Evolutionary conservation across 2,329 filamentous ascomycete species (phyloP).

Genomic region (Aurifilum marmelostoma): DNA sequence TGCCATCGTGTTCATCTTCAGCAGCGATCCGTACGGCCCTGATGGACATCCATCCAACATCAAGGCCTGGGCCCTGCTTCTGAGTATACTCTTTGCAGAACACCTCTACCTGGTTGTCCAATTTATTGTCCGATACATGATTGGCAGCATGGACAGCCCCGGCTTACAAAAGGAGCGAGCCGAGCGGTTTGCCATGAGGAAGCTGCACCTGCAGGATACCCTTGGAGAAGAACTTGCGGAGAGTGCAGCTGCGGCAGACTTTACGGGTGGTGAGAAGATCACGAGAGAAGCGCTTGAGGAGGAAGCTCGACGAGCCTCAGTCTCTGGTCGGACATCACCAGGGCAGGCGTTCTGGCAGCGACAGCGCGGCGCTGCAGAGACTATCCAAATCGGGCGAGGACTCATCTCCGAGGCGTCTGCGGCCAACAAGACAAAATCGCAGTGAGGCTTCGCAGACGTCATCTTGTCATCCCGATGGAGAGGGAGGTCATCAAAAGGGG

Average conservation of each 20-base stretch:
- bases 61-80: conserved; percentile 77
- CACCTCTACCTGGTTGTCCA: conserved; percentile 85
- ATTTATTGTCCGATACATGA: conserved; percentile 69
- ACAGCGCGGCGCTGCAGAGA: conserved; percentile 61
- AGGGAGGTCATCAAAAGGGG: background rate
- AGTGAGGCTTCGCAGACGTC: conserved; percentile 4
- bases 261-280: conserved; percentile 62
- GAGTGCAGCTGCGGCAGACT: conserved; percentile 49
- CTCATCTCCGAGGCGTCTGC: conserved; percentile 52
- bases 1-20: conserved; percentile 89
- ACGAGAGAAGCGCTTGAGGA: conserved; percentile 68
- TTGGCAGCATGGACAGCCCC: conserved; percentile 82
- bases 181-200: conserved; percentile 80
- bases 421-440: conserved; percentile 28
- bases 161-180: conserved; percentile 83
- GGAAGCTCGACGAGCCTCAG: conserved; percentile 57
- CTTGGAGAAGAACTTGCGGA: conserved; percentile 61
- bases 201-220: conserved; percentile 75
- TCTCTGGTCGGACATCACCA: conserved; percentile 52
- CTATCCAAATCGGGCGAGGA: conserved; percentile 57
- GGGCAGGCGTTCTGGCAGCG: conserved; percentile 65
- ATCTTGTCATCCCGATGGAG: background rate
- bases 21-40: conserved; percentile 65
- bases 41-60: conserved; percentile 71
- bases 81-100: conserved; percentile 83